phyloP scores from a whole-genome alignment of 2,329 filamentous ascomycete genomes.

The Acrocalymma vagum region DNA sequence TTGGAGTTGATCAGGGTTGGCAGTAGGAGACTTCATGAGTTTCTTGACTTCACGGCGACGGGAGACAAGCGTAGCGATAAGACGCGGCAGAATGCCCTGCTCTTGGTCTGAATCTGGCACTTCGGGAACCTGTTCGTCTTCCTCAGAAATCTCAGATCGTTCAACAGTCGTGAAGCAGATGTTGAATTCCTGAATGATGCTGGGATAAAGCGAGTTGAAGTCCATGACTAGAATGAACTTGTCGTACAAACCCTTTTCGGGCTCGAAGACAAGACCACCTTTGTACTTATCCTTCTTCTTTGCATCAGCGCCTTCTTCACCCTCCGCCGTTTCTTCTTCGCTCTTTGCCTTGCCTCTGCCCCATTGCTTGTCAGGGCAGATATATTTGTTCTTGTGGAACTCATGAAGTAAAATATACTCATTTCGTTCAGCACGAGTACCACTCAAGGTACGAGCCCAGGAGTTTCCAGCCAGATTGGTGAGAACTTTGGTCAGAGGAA shows the following conservation, averaged over 20 bases:
- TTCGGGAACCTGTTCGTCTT: constrained; percentile 89
- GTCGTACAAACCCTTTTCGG: constrained; percentile 96
- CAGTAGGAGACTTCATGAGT: constrained; percentile 93
- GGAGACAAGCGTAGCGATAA: constrained; percentile 91
- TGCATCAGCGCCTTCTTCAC: constrained; percentile 70
- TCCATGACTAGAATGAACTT: constrained; percentile 99
- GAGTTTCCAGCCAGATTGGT: constrained; percentile 98
- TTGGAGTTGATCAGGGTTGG: constrained; percentile 84
- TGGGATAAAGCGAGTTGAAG: constrained; percentile 98
- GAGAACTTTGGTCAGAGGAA: constrained; percentile 91
- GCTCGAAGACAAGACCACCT: constrained; percentile 97
- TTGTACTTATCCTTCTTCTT: constrained; percentile 99
- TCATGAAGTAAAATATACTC: constrained; percentile 99
- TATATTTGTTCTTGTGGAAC: constrained; percentile 96
- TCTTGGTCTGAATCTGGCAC: constrained; percentile 77
- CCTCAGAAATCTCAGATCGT: constrained; percentile 73
- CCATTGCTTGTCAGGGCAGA: constrained; percentile 92
- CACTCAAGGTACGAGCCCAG: constrained; percentile 94
- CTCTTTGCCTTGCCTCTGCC: constrained; percentile 77
- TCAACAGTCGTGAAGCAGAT: constrained; percentile 99
- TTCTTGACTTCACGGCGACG: constrained; percentile 92
- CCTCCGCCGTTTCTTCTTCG: constrained; percentile 78
- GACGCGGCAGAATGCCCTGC: constrained; percentile 84
- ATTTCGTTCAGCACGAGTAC: constrained; percentile 95
- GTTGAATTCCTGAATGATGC: constrained; percentile 99